phyloP scores from a whole-genome alignment of 306 rosid genomes.

The Vigna nakashimae region DNA sequence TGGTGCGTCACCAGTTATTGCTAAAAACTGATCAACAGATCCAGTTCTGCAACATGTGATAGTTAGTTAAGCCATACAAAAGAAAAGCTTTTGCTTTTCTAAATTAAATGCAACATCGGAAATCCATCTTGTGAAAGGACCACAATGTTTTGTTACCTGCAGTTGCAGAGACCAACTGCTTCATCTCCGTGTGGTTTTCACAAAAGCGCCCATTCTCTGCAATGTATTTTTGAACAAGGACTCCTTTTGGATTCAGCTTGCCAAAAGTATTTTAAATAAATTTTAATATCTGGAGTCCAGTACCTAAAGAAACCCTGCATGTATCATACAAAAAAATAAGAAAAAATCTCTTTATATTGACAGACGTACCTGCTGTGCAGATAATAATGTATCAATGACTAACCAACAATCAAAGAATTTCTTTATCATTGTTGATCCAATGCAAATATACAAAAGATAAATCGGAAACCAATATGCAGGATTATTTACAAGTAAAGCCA shows the following conservation, averaged over 20 bases:
- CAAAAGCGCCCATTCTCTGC: constrained; percentile 81
- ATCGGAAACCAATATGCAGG: constrained; percentile 28
- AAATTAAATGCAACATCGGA: constrained; percentile 18
- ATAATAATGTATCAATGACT: constrained; percentile 12
- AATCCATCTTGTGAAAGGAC: constrained; percentile 18
- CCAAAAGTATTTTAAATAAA: constrained; percentile 57
- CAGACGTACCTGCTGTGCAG: background rate
- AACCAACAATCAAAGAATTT: constrained; percentile 11
- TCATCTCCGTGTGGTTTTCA: constrained; percentile 81
- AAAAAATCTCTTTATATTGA: constrained; percentile 20
- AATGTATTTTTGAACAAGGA: constrained; percentile 76
- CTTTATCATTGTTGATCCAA: background rate
- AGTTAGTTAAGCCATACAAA: constrained; percentile 45
- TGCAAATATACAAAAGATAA: constrained; percentile 12
- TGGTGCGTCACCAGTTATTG: constrained; percentile 81
- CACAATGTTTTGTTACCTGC: constrained; percentile 68
- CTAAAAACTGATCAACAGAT: constrained; percentile 91
- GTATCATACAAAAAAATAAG: constrained; percentile 45
- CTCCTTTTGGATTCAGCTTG: constrained; percentile 79
- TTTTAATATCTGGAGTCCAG: constrained; percentile 87
- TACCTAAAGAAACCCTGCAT: constrained; percentile 89
- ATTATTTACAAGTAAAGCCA: constrained; percentile 7
- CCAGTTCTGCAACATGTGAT: constrained; percentile 76
- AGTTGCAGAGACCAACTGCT: constrained; percentile 78
- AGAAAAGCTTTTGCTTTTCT: constrained; percentile 24